These are phyloP conservation scores for Pluteus cervinus DNA, from an alignment of 768 basidiomycete genomes.

Conservation along the genomic window DNA sequence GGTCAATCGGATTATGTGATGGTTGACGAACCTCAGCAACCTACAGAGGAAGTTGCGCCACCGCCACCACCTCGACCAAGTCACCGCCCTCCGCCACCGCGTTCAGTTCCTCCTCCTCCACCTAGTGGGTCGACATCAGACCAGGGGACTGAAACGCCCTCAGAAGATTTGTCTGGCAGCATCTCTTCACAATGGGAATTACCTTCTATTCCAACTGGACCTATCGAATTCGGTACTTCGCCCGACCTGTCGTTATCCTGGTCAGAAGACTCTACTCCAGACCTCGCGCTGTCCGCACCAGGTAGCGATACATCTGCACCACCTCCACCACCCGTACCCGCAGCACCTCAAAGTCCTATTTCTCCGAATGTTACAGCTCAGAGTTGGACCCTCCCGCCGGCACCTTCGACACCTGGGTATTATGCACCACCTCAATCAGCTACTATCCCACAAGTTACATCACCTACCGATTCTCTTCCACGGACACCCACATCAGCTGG, in stretches of 20 bases:
- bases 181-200: slow-evolving; percentile 60
- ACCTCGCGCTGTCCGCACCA: slow-evolving; percentile 20
- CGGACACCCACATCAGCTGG: too few relatives aligned
- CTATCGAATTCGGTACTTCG: slow-evolving; percentile 44
- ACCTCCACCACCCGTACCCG: slow-evolving; percentile 6
- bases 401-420: too few relatives aligned
- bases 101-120: slow-evolving; percentile 19
- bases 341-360: background rate
- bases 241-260: slow-evolving; percentile 53
- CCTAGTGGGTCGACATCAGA: too few relatives aligned
- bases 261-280: slow-evolving; percentile 61
- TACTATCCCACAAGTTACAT: too few relatives aligned
- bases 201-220: slow-evolving; percentile 49
- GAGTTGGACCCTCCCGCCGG: too few relatives aligned
- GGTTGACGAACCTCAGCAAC: slow-evolving; percentile 46
- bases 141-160: too few relatives aligned
- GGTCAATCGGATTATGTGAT: slow-evolving; percentile 53
- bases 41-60: slow-evolving; percentile 28
- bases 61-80: slow-evolving; percentile 43
- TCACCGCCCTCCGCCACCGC: slow-evolving; percentile 33
- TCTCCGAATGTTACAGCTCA: too few relatives aligned
- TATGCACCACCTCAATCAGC: too few relatives aligned
- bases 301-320: slow-evolving; percentile 6
- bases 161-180: slow-evolving; percentile 26
- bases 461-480: too few relatives aligned